phyloP scores from a whole-genome alignment of 176 grass and related monocot species.

The Chloris gayana region DNA sequence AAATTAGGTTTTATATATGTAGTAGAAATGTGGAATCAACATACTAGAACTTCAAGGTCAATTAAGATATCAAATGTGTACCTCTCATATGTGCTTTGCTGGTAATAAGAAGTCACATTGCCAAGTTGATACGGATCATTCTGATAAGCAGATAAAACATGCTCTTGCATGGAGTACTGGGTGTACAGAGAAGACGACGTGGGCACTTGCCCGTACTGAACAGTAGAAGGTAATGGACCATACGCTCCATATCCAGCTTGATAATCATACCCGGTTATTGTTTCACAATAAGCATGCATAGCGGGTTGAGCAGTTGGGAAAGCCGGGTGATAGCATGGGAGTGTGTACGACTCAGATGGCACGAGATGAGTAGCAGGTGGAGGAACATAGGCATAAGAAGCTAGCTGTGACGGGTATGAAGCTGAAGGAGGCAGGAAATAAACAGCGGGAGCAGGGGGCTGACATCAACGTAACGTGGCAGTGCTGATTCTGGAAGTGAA shows the following conservation, averaged over 20 bases:
- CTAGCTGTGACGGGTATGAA: neutral
- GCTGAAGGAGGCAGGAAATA: conserved; percentile 8
- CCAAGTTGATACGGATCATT: conserved; percentile 31
- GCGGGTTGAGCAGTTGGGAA: neutral
- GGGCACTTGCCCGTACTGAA: conserved; percentile 26
- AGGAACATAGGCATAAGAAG: conserved; percentile 41
- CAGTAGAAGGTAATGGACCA: conserved; percentile 15
- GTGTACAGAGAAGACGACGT: conserved; percentile 14
- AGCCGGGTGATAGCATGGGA: conserved; percentile 14
- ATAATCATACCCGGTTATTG: conserved; percentile 31
- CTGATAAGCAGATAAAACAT: conserved; percentile 24
- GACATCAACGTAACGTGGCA: conserved; percentile 37
- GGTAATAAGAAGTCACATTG: conserved; percentile 30
- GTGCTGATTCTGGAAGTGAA: conserved; percentile 34
- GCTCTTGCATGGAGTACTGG: neutral
- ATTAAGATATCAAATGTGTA: conserved; percentile 33
- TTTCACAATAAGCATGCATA: neutral
- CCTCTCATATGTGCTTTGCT: conserved; percentile 36
- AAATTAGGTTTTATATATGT: too few relatives aligned
- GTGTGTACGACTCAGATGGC: too few relatives aligned
- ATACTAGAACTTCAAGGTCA: neutral
- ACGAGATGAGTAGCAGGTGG: conserved; percentile 8
- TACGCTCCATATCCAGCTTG: conserved; percentile 16
- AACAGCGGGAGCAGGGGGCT: neutral
- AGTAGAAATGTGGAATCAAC: conserved; percentile 4